Conservation (phyloP, 192 early-diverging fungal genomes). For the Mortierella antarctica region DNA sequence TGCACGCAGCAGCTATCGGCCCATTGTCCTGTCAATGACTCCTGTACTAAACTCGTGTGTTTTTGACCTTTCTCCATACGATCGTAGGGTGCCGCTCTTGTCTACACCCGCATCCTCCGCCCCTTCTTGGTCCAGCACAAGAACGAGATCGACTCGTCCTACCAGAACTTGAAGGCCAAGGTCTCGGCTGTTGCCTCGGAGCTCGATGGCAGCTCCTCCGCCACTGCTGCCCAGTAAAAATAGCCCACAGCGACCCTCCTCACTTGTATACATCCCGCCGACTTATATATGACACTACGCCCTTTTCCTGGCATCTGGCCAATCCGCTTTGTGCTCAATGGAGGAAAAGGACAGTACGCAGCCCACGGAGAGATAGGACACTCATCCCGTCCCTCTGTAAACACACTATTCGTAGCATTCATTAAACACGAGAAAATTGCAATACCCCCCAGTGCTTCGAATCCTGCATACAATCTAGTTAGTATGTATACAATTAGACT, state of each 20-base stretch:
- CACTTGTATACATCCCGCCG: too few relatives aligned
- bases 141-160: constrained; percentile 53
- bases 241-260: too few relatives aligned
- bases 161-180: constrained; percentile 53
- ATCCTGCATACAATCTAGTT: too few relatives aligned
- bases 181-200: constrained; percentile 51
- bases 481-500: too few relatives aligned
- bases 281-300: too few relatives aligned
- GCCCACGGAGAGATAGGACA: neutral
- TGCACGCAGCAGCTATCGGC: neutral
- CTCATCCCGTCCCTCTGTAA: too few relatives aligned
- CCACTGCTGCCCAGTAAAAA: constrained; percentile 41
- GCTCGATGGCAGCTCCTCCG: constrained; percentile 21
- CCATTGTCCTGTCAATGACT: neutral
- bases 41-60: neutral
- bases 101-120: constrained; percentile 81
- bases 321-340: too few relatives aligned
- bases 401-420: too few relatives aligned
- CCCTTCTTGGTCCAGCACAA: constrained; percentile 74
- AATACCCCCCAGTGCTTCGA: too few relatives aligned
- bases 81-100: constrained; percentile 77
- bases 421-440: too few relatives aligned
- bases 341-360: too few relatives aligned
- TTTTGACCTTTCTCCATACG: neutral
- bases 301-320: too few relatives aligned